Base-by-base conservation (phyloP, 495 filamentous ascomycete species). In the Xylaria venustula region DNA sequence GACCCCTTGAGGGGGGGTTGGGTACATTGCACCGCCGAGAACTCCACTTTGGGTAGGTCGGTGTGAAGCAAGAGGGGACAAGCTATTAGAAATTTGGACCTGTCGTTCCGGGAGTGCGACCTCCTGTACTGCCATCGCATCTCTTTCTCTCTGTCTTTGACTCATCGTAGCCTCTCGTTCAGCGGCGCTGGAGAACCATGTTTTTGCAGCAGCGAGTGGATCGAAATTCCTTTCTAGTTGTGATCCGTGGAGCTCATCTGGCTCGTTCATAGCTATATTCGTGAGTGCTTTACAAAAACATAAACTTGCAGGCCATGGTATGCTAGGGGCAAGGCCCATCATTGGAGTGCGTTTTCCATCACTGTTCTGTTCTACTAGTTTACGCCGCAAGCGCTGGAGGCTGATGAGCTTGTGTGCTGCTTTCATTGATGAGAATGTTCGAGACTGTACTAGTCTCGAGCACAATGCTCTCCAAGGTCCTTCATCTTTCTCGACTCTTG, bases 21-120 rank as follows among this genome's bases (percentile, higher is more conserved):
- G 92, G 71, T 97, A 96, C 51, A 96, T 86, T 12, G 88, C 81
- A 54, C 84, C 87, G 23, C 82, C 77, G 6, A 83, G 66, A 34
- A 82, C 76, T 15, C 60, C 81, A 69, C 68, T 79, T 73, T 73
- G 85, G 73, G 63, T 85, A 60, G 73, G 76, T 64, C 75, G 82
- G 58, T 71, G 84, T 60, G 72, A 76, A 49, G 67, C 68, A 69
- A 82, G 44, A 63, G 76, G 68, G 32, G 76, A 77, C 64, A 74
- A 69, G 42, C 69, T 73, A 55, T 60, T 72, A 25, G 71, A 60
- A 34, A 64, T 76, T 34, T 61, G 68, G 46, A 63, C 66, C 34
- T 71, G 71, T 15, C 61, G 58, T 14, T 83, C 79, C 9, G 68
- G 64, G 7, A 80, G 71, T 0, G 68, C 66, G 22, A 67, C 64